Conservation (phyloP, 805 yeast species). For the Clavispora santaluciae region DNA sequence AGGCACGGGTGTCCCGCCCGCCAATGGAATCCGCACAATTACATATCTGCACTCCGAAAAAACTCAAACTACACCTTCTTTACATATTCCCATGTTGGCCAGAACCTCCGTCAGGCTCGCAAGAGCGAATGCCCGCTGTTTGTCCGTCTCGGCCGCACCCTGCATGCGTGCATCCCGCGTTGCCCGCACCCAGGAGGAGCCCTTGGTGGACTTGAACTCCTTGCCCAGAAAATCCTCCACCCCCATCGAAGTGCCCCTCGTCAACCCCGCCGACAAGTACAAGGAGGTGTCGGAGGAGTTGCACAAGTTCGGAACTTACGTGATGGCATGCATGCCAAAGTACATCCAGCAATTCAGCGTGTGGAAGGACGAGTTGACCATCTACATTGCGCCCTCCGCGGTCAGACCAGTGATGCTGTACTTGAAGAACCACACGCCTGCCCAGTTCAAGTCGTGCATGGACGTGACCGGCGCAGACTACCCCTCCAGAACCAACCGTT, state of each 20-base stretch:
- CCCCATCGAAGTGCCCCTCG: conserved; percentile 44
- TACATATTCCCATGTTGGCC: conserved; percentile 13
- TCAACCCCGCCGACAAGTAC: conserved; percentile 76
- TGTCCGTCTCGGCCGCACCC: conserved; percentile 1
- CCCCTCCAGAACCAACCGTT: conserved; percentile 78
- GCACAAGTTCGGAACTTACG: conserved; percentile 75
- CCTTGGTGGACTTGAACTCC: conserved; percentile 29
- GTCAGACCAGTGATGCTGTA: conserved; percentile 66
- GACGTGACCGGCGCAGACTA: conserved; percentile 86
- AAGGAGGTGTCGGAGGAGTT: conserved; percentile 62
- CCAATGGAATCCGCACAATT: conserved; percentile 15
- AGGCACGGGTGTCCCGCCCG: background rate
- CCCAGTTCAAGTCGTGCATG: conserved; percentile 73
- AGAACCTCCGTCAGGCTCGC: conserved; percentile 9
- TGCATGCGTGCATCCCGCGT: conserved; percentile 4
- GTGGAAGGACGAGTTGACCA: conserved; percentile 83
- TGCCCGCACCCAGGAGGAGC: conserved; percentile 19
- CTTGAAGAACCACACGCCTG: conserved; percentile 71
- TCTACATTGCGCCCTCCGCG: conserved; percentile 73
- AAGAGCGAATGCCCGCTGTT: conserved; percentile 1
- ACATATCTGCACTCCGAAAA: conserved; percentile 13
- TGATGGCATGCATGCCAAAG: conserved; percentile 76
- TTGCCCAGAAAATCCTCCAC: conserved; percentile 35
- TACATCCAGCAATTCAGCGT: conserved; percentile 78
- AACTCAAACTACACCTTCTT: conserved; percentile 5